These are phyloP conservation scores for Populus alba DNA, from an alignment of 345 rosid species.

Conservation along the genomic window DNA sequence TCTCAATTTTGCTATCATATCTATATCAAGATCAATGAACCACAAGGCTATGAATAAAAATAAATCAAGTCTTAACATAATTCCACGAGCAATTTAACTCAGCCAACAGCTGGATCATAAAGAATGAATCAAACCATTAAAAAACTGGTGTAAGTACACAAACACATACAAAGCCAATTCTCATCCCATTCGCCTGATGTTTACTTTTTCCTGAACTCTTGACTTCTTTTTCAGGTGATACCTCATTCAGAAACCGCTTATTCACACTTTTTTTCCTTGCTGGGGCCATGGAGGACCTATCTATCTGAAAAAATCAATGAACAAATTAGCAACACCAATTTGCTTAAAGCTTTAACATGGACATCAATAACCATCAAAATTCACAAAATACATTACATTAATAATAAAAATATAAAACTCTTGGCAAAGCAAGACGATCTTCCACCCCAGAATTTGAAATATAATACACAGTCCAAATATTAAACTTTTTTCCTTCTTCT, in stretches of 20 bases:
- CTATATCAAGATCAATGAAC: neutral
- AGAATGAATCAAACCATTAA: constrained; percentile 1
- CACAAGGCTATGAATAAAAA: neutral
- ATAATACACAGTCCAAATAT: neutral
- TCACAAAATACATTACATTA: neutral
- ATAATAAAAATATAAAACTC: neutral
- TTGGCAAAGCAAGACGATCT: neutral
- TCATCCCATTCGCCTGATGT: constrained; percentile 46
- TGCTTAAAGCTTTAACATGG: no score
- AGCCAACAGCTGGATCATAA: neutral
- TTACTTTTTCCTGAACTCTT: constrained; percentile 52
- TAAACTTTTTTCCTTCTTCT: neutral
- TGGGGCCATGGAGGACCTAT: constrained; percentile 58
- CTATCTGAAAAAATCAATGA: constrained; percentile 27
- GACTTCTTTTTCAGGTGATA: constrained; percentile 58
- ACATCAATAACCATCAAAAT: neutral
- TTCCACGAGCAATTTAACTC: neutral
- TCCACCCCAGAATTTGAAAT: neutral
- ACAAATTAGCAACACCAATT: neutral
- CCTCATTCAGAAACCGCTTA: constrained; percentile 66
- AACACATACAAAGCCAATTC: constrained; percentile 20
- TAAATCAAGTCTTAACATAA: neutral
- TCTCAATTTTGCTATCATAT: neutral
- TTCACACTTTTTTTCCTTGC: constrained; percentile 70
- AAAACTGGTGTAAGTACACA: neutral